These are phyloP conservation scores for Omphalea diandra DNA, from an alignment of 441 rosid species.

Conservation along the genomic window DNA sequence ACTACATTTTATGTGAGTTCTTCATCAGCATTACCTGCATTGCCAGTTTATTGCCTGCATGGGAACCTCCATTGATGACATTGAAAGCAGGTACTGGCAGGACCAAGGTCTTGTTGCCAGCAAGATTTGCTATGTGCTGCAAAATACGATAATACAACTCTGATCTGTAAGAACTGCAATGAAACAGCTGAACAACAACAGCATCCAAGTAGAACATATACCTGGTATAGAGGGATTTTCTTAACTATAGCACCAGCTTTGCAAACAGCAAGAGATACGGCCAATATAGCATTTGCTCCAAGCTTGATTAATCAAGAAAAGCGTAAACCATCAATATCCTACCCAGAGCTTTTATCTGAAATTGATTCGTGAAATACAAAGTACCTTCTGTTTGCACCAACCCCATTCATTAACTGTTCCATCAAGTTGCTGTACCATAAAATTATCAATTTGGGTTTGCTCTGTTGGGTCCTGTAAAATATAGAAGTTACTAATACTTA, in stretches of 20 bases:
- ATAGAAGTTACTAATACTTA: not conserved
- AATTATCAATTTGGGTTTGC: conserved; percentile 74
- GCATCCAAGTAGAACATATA: conserved; percentile 17
- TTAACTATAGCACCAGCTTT: conserved; percentile 83
- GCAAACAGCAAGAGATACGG: conserved; percentile 95
- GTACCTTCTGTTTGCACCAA: conserved; percentile 98
- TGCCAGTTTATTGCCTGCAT: conserved; percentile 95
- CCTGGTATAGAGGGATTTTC: conserved; percentile 89
- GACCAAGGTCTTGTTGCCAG: conserved; percentile 81
- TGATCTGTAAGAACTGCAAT: not conserved
- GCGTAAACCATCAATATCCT: not conserved
- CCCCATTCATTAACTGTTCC: conserved; percentile 99
- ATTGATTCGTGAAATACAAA: not conserved
- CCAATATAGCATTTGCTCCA: conserved; percentile 94
- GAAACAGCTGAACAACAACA: conserved; percentile 6
- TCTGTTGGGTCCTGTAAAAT: conserved; percentile 76
- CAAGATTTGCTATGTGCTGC: conserved; percentile 95
- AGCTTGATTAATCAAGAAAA: conserved; percentile 43
- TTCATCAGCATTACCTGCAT: conserved; percentile 58
- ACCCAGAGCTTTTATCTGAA: not conserved
- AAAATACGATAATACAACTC: conserved; percentile 11
- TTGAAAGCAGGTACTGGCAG: conserved; percentile 96
- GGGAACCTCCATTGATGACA: conserved; percentile 97
- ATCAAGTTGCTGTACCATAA: conserved; percentile 91
- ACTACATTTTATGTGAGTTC: not conserved